phyloP scores from a whole-genome alignment of 352 stramenopile genomes.

The Blastocystis sp. region DNA sequence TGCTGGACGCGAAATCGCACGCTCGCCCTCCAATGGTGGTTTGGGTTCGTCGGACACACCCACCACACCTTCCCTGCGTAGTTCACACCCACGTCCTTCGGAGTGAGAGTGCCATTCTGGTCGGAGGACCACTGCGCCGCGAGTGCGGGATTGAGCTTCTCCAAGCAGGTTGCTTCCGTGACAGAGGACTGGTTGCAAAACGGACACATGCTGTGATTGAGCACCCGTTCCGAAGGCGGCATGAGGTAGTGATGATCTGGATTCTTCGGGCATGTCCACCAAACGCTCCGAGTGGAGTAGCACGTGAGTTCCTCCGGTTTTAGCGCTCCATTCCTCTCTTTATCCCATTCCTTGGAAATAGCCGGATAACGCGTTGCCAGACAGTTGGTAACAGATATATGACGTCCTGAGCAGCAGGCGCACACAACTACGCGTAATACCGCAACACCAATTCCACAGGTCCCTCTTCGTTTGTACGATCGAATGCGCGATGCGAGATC shows the following conservation, averaged over 20 bases:
- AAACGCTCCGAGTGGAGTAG: constrained; percentile 17
- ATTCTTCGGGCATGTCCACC: constrained; percentile 48
- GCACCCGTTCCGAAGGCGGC: constrained; percentile 10
- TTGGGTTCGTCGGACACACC: constrained; percentile 1
- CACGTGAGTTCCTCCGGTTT: constrained; percentile 29
- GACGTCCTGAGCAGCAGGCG: constrained; percentile 24
- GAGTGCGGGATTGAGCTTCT: background rate
- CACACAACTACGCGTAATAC: constrained; percentile 31
- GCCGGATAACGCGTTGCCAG: constrained; percentile 32
- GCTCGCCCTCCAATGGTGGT: constrained; percentile 47
- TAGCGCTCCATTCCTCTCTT: constrained; percentile 22
- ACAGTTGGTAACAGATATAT: constrained; percentile 55
- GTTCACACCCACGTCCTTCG: background rate
- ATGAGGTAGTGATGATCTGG: constrained; percentile 43
- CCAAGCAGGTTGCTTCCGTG: background rate
- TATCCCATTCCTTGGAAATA: constrained; percentile 21
- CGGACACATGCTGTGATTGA: constrained; percentile 7
- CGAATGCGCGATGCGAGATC: constrained; percentile 32
- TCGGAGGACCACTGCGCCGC: constrained; percentile 38
- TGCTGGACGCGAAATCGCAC: background rate
- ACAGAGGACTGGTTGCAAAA: constrained; percentile 31
- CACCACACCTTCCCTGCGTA: constrained; percentile 61
- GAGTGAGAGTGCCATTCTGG: constrained; percentile 19
- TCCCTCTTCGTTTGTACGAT: constrained; percentile 4
- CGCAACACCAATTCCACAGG: background rate